phyloP scores from a whole-genome alignment of 805 yeast genomes.

The Torulaspora microellipsoides region DNA sequence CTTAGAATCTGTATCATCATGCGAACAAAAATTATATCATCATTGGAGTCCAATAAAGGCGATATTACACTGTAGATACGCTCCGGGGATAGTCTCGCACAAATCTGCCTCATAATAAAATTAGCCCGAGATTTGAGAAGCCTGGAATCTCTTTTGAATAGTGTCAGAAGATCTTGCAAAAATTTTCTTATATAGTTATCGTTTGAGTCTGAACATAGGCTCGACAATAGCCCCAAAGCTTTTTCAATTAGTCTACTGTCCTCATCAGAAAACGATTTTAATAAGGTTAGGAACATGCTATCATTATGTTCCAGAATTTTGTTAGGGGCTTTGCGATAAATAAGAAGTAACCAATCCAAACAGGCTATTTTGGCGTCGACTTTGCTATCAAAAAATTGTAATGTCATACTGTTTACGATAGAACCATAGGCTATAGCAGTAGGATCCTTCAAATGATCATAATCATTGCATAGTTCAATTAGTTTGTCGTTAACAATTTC shows the following conservation, averaged over 20 bases:
- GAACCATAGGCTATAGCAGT: conserved; percentile 39
- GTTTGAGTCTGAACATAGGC: conserved; percentile 39
- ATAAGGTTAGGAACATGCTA: conserved; percentile 67
- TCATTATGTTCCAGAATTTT: conserved; percentile 52
- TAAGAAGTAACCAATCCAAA: conserved; percentile 82
- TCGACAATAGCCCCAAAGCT: conserved; percentile 28
- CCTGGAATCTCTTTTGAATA: conserved; percentile 66
- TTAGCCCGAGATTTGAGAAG: conserved; percentile 71
- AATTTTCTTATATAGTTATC: conserved; percentile 74
- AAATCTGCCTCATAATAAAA: conserved; percentile 76
- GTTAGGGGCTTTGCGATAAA: conserved; percentile 65
- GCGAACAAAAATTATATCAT: conserved; percentile 65
- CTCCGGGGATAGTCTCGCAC: conserved; percentile 76
- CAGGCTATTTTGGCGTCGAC: conserved; percentile 81
- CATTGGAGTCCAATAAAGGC: conserved; percentile 57
- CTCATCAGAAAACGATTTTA: conserved; percentile 65
- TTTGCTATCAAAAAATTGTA: conserved; percentile 68
- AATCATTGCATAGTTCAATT: conserved; percentile 41
- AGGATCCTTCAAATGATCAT: conserved; percentile 24
- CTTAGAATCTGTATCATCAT: conserved; percentile 83
- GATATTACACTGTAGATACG: conserved; percentile 78
- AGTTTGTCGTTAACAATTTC: conserved; percentile 52
- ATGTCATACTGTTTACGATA: conserved; percentile 64
- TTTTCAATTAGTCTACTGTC: conserved; percentile 30
- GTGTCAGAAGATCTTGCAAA: conserved; percentile 60